Evolutionary conservation across 306 rosid genomes (phyloP).

Genomic region (Quercus cerris): DNA sequence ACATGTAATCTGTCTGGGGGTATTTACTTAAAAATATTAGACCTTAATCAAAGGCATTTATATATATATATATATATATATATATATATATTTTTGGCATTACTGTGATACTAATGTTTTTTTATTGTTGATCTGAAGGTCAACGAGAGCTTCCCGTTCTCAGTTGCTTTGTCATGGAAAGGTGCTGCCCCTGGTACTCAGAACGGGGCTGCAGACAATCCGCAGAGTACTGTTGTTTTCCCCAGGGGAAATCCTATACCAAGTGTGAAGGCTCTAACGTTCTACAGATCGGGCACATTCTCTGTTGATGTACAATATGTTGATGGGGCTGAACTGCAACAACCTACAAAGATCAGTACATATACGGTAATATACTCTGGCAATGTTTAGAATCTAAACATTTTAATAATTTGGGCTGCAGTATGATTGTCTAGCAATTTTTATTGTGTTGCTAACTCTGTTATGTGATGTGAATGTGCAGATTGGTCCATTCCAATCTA

Average conservation of each 20-base stretch:
- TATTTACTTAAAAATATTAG: not conserved
- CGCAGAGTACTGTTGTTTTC: slow-evolving; percentile 56
- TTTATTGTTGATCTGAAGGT: slow-evolving; percentile 46
- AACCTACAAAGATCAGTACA: slow-evolving; percentile 70
- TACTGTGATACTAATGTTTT: not conserved
- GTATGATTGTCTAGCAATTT: not conserved
- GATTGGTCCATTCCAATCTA: slow-evolving; percentile 85
- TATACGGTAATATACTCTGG: slow-evolving; percentile 53
- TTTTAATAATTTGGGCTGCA: not conserved
- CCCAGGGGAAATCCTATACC: slow-evolving; percentile 86
- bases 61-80: no score
- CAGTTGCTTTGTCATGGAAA: slow-evolving; percentile 77
- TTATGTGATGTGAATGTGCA: slow-evolving; percentile 27
- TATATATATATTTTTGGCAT: no score
- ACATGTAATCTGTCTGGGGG: not conserved
- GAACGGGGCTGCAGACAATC: slow-evolving; percentile 53
- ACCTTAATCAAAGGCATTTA: not conserved
- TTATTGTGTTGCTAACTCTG: not conserved
- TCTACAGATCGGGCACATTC: slow-evolving; percentile 68
- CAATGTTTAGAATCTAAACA: not conserved
- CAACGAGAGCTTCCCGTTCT: slow-evolving; percentile 75
- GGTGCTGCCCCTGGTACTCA: slow-evolving; percentile 68
- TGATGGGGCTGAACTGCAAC: slow-evolving; percentile 53
- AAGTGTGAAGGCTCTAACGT: slow-evolving; percentile 71
- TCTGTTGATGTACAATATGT: slow-evolving; percentile 69